A percentile compares a stretch with the other conserved stretches of the same genome.
phyloP scores from a whole-genome alignment of 2,329 filamentous ascomycete genomes.

The Aspergillus flavus region DNA sequence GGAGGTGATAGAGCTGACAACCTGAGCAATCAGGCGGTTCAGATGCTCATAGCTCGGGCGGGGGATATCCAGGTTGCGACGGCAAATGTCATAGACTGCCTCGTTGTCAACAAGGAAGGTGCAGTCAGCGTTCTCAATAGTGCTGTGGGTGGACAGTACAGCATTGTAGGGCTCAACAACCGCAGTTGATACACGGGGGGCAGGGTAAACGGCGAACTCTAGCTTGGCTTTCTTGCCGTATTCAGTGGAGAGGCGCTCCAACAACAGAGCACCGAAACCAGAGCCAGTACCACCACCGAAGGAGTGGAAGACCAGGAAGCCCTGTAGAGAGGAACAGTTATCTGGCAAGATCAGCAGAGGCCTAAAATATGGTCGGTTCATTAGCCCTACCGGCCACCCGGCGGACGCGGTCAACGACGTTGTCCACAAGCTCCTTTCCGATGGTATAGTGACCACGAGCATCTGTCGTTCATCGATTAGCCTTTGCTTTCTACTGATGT shows the following conservation, averaged over 20 bases:
- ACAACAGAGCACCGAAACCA: slow-evolving; percentile 65
- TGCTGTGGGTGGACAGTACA: slow-evolving; percentile 58
- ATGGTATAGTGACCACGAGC: slow-evolving; percentile 70
- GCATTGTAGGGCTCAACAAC: slow-evolving; percentile 71
- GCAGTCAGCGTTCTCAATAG: slow-evolving; percentile 69
- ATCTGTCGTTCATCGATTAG: slow-evolving; percentile 46
- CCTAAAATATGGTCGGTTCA: slow-evolving; percentile 6
- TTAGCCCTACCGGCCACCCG: slow-evolving; percentile 59
- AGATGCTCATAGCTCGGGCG: slow-evolving; percentile 66
- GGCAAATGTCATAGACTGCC: slow-evolving; percentile 69
- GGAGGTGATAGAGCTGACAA: slow-evolving; percentile 68
- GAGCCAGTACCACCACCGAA: slow-evolving; percentile 70
- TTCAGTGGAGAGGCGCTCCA: slow-evolving; percentile 65
- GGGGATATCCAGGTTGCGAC: slow-evolving; percentile 65
- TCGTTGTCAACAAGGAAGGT: slow-evolving; percentile 71
- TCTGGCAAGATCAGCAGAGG: slow-evolving; percentile 44
- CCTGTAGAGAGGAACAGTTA: slow-evolving; percentile 67
- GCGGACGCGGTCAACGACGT: slow-evolving; percentile 65
- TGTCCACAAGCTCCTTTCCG: slow-evolving; percentile 67
- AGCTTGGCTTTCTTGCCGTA: slow-evolving; percentile 71
- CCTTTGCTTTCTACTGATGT: background rate
- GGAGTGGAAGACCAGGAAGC: slow-evolving; percentile 70
- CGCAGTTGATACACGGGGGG: slow-evolving; percentile 65
- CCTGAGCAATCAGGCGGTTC: slow-evolving; percentile 68
- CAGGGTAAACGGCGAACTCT: slow-evolving; percentile 67